Percentiles rank a stretch among this genome's conserved stretches.
Conservation (phyloP, 345 rosid species). For the Sapria himalayana region DNA sequence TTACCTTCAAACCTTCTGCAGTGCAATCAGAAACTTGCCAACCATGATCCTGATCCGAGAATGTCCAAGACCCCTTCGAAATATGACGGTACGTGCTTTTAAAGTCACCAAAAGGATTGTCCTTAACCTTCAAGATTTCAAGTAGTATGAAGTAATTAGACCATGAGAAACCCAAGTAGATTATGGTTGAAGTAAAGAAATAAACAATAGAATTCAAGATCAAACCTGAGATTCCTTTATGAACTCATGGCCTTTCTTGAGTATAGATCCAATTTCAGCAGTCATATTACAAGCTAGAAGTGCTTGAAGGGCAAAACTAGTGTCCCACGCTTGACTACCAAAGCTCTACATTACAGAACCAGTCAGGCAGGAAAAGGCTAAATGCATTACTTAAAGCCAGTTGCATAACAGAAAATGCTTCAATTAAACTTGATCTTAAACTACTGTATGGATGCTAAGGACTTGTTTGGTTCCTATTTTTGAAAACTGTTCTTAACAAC, state of each 20-base stretch:
- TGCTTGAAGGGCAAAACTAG: constrained; percentile 57
- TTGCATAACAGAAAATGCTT: too few relatives aligned
- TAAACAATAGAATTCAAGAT: neutral
- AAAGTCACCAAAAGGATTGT: constrained; percentile 40
- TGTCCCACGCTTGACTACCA: constrained; percentile 73
- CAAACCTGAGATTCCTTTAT: constrained; percentile 58
- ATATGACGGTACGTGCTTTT: constrained; percentile 29
- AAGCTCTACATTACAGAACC: constrained; percentile 38
- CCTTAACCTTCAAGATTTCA: constrained; percentile 23
- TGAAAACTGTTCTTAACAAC: too few relatives aligned
- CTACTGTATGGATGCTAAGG: too few relatives aligned
- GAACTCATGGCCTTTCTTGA: constrained; percentile 53
- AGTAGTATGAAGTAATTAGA: constrained; percentile 4
- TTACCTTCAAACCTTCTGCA: constrained; percentile 40
- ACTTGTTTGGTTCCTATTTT: too few relatives aligned
- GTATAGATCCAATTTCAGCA: constrained; percentile 31
- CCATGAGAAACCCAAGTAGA: neutral
- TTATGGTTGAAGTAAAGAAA: neutral
- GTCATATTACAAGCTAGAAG: constrained; percentile 36
- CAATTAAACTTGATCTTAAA: too few relatives aligned
- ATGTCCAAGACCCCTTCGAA: constrained; percentile 48
- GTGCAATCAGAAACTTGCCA: constrained; percentile 55
- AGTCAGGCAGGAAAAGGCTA: too few relatives aligned
- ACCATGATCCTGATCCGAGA: constrained; percentile 52
- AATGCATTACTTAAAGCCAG: too few relatives aligned